Percentiles rank a stretch among this genome's conserved stretches.
phyloP scores from a whole-genome alignment of 345 rosid species.

The Hibiscus syriacus region DNA sequence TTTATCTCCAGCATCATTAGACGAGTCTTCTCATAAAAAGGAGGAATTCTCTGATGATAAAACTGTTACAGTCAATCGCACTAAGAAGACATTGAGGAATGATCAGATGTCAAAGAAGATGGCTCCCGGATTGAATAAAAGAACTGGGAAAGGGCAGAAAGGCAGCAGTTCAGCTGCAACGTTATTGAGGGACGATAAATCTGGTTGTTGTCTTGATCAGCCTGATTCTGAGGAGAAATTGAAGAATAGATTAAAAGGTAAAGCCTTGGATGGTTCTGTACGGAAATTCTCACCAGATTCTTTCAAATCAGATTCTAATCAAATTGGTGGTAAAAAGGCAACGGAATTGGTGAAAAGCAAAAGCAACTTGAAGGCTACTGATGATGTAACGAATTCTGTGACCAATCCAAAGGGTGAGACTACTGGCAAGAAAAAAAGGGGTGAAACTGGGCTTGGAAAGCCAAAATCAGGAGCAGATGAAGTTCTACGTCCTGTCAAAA shows the following conservation, averaged over 20 bases:
- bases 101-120: constrained; percentile 34
- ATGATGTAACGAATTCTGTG: constrained; percentile 15
- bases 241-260: constrained; percentile 32
- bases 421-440: constrained; percentile 31
- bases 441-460: constrained; percentile 37
- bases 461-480: constrained; percentile 30
- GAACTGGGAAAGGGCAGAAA: constrained; percentile 29
- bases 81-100: constrained; percentile 26
- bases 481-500: constrained; percentile 39
- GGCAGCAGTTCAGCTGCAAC: constrained; percentile 18
- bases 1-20: constrained; percentile 20
- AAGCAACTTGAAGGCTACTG: constrained; percentile 24
- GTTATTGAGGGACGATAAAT: constrained; percentile 25
- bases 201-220: constrained; percentile 15
- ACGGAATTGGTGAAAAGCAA: constrained; percentile 30
- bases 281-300: constrained; percentile 21
- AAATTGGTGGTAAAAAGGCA: constrained; percentile 23
- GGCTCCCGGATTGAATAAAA: constrained; percentile 28
- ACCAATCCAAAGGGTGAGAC: constrained; percentile 23
- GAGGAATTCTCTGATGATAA: constrained; percentile 34
- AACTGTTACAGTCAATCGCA: constrained; percentile 20
- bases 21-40: constrained; percentile 21
- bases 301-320: constrained; percentile 26
- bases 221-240: constrained; percentile 28
- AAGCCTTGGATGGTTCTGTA: constrained; percentile 19